These are phyloP conservation scores for Solanum ossicruentum DNA, from an alignment of 257 asterid genomes.

Conservation along the genomic window DNA sequence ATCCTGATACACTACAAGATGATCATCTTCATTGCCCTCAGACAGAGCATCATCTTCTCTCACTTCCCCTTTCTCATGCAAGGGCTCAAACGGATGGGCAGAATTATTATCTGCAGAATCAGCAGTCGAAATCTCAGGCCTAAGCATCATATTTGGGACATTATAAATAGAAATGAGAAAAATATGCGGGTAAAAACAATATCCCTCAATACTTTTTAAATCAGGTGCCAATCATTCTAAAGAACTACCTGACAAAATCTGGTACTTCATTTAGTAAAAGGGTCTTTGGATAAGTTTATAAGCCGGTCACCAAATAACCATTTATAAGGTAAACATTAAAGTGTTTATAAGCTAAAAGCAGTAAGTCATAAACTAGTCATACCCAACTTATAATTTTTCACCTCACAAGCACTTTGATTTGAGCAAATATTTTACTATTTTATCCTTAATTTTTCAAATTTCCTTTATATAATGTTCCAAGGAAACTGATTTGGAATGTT, in stretches of 20 bases:
- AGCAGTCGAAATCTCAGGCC: not conserved
- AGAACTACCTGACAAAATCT: not conserved
- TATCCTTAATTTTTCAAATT: not conserved
- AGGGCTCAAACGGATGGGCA: not conserved
- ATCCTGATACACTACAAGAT: not conserved
- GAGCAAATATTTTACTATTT: not conserved
- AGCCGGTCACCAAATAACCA: not conserved
- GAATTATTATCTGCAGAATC: not conserved
- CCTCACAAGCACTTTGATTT: not conserved
- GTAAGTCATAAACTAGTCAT: no score
- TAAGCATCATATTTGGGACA: not conserved
- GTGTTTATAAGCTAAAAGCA: not conserved
- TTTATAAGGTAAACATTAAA: not conserved
- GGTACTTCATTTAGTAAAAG: not conserved
- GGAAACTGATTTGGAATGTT: not conserved
- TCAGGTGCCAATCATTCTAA: not conserved
- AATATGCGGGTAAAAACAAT: not conserved
- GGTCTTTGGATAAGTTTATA: not conserved
- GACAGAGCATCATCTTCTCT: not conserved
- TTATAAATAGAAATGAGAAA: not conserved
- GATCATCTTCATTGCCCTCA: conserved; percentile 2
- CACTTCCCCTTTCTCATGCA: conserved; percentile 1
- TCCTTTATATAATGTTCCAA: not conserved
- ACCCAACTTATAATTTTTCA: not conserved
- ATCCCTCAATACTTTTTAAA: not conserved